Evolutionary conservation across 257 asterid species (phyloP).

Genomic region (Pogostemon cablin): DNA sequence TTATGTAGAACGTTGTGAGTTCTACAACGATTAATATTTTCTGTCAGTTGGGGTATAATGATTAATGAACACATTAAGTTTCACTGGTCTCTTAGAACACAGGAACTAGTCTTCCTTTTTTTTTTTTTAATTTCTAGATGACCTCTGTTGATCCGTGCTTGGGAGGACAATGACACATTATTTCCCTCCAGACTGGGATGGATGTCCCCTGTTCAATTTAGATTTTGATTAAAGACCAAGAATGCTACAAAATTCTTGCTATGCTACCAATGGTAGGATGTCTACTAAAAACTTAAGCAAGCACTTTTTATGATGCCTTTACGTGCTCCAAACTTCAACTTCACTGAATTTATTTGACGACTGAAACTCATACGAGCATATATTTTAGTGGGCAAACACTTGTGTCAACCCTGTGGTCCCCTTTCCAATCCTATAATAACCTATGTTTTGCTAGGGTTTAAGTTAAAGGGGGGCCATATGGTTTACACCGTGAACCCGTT

Average conservation of each 20-base stretch:
- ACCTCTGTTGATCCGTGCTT: slow-evolving; percentile 9
- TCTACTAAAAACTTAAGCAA: background rate
- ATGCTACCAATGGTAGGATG: background rate
- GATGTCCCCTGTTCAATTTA: too few species aligned
- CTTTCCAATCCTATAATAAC: too few species aligned
- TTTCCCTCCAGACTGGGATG: background rate
- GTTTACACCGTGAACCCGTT: too few species aligned
- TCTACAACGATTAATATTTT: background rate
- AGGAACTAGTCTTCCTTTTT: too few species aligned
- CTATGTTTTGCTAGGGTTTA: too few species aligned
- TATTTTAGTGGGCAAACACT: too few species aligned
- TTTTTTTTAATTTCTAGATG: background rate
- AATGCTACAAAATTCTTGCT: background rate
- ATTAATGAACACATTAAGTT: background rate
- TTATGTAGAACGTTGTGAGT: slow-evolving; percentile 1
- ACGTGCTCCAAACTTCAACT: background rate
- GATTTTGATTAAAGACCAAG: background rate
- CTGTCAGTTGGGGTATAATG: background rate
- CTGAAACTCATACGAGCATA: background rate
- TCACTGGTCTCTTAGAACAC: background rate
- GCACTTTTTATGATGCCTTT: background rate
- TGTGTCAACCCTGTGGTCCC: too few species aligned
- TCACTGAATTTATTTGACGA: background rate
- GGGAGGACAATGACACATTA: background rate
- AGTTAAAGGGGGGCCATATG: too few species aligned